Conservation (phyloP, 768 basidiomycete genomes). For the Serpula lacrymans region DNA sequence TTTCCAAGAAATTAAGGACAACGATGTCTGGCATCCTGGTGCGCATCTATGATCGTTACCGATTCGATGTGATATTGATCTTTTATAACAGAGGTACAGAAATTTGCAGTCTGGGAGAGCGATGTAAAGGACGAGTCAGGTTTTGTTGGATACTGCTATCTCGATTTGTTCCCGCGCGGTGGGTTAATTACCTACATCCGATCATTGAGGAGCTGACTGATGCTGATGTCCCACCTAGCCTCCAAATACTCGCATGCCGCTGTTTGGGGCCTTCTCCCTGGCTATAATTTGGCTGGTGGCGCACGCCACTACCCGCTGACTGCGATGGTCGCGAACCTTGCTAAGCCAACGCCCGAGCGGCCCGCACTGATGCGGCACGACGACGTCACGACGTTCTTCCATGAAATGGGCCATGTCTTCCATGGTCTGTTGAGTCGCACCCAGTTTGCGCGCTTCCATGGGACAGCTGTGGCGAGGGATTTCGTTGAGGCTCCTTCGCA, state of each 20-base stretch:
- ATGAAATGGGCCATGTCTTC: slow-evolving; percentile 82
- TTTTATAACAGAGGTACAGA: slow-evolving; percentile 61
- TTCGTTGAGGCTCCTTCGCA: slow-evolving; percentile 90
- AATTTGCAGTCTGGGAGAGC: slow-evolving; percentile 83
- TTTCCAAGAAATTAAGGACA: slow-evolving; percentile 53
- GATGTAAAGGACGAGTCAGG: slow-evolving; percentile 65
- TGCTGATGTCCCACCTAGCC: slow-evolving; percentile 41
- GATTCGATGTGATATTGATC: background rate
- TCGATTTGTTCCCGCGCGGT: slow-evolving; percentile 86
- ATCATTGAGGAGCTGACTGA: slow-evolving; percentile 1
- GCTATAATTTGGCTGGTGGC: slow-evolving; percentile 55
- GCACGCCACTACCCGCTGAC: slow-evolving; percentile 68
- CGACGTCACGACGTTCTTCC: slow-evolving; percentile 89
- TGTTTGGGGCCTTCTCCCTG: slow-evolving; percentile 73
- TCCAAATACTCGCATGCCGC: slow-evolving; percentile 86
- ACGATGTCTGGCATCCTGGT: slow-evolving; percentile 83
- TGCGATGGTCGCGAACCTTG: slow-evolving; percentile 90
- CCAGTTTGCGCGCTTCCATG: slow-evolving; percentile 75
- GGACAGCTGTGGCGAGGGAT: slow-evolving; percentile 75
- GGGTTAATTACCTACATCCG: slow-evolving; percentile 16
- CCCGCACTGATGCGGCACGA: slow-evolving; percentile 86
- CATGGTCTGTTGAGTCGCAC: slow-evolving; percentile 69
- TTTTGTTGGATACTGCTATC: slow-evolving; percentile 84
- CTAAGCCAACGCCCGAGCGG: slow-evolving; percentile 76
- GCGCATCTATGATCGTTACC: slow-evolving; percentile 10